Evolutionary conservation across 129 eudicot species (phyloP).

Genomic region (Chrysanthemum seticuspe): DNA sequence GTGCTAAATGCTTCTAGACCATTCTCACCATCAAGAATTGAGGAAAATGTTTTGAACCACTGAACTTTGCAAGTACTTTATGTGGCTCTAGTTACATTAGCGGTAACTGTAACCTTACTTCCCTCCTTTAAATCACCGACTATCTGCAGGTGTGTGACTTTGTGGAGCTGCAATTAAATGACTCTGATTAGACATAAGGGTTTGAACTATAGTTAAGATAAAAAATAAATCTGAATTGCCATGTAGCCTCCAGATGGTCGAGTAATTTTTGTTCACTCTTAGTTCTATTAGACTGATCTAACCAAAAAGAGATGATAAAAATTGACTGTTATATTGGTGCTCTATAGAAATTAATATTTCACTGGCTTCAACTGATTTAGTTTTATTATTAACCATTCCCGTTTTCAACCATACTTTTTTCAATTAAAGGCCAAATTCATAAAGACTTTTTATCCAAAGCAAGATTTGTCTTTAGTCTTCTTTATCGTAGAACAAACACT

Average conservation of each 20-base stretch:
- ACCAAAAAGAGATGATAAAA: background rate
- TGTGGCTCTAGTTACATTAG: conserved; percentile 85
- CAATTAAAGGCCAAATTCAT: background rate
- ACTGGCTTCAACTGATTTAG: background rate
- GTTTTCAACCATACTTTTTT: too few species aligned
- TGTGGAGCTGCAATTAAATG: conserved; percentile 74
- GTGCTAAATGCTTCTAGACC: conserved; percentile 78
- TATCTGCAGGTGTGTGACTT: conserved; percentile 68
- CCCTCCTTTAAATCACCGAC: conserved; percentile 91
- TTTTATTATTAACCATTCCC: background rate
- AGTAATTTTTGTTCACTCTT: too few species aligned
- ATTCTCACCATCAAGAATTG: conserved; percentile 63
- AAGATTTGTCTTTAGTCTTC: too few species aligned
- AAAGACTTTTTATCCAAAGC: background rate
- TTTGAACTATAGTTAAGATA: too few species aligned
- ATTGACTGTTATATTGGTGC: background rate
- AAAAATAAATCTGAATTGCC: too few species aligned
- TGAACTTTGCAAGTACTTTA: conserved; percentile 96
- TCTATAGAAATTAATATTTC: background rate
- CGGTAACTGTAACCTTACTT: conserved; percentile 80
- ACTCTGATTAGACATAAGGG: too few species aligned
- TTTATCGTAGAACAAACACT: background rate
- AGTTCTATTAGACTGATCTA: too few species aligned
- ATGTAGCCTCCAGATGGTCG: too few species aligned
- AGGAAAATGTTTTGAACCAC: conserved; percentile 83